Evolutionary conservation across 768 basidiomycete species (phyloP).

Genomic region (Lactarius trivialis): DNA sequence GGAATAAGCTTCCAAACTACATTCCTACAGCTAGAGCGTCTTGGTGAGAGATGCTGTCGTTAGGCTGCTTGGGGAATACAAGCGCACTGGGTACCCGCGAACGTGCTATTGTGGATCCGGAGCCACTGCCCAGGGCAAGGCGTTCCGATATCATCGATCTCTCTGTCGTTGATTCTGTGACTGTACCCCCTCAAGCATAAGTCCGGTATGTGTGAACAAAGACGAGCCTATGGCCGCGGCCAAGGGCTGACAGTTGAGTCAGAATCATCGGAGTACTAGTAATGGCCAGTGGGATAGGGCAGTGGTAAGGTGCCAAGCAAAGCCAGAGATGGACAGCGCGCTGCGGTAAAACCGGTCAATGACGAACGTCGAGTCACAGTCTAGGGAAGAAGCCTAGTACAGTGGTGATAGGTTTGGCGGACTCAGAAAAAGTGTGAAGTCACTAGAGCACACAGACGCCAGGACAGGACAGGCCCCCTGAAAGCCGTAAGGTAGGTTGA

Average conservation of each 20-base stretch:
- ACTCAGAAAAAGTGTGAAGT: neutral
- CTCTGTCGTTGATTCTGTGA: neutral
- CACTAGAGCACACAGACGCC: no score
- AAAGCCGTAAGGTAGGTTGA: no score
- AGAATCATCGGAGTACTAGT: neutral
- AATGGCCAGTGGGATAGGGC: neutral
- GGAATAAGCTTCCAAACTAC: neutral
- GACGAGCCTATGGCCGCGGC: neutral
- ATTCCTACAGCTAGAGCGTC: slow-evolving; percentile 7
- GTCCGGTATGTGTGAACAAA: neutral
- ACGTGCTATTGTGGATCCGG: neutral
- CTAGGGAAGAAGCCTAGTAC: neutral
- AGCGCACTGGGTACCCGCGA: neutral
- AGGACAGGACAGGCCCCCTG: no score
- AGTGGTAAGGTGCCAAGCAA: neutral
- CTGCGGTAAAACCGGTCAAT: neutral
- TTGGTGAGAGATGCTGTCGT: neutral
- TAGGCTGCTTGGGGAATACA: neutral
- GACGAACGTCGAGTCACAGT: neutral
- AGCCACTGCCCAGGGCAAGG: neutral
- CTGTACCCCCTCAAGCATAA: neutral
- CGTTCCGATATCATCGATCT: neutral
- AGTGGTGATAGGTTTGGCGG: neutral
- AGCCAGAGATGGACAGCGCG: neutral
- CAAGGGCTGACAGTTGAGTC: neutral